Evolutionary conservation across 768 basidiomycete species (phyloP).

Genomic region (Porpolomopsis calyptriformis): DNA sequence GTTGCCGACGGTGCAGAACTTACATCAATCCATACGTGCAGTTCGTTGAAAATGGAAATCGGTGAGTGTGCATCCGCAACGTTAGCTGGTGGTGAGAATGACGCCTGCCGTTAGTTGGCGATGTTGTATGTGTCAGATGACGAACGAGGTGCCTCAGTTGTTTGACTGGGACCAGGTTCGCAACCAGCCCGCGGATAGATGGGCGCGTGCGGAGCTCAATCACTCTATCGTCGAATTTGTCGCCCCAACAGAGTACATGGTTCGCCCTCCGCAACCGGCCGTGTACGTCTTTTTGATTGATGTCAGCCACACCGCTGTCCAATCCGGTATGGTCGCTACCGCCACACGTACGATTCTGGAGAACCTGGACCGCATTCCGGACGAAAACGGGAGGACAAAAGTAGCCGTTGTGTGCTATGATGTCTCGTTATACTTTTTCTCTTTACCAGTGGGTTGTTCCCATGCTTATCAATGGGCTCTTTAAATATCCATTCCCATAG

Average conservation of each 20-base stretch:
- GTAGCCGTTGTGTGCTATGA: slow-evolving; percentile 90
- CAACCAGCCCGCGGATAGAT: slow-evolving; percentile 92
- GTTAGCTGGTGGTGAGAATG: too few species aligned
- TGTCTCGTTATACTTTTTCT: slow-evolving; percentile 92
- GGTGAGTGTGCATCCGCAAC: slow-evolving; percentile 34
- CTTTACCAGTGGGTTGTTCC: slow-evolving; percentile 54
- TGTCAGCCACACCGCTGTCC: slow-evolving; percentile 84
- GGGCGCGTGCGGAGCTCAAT: slow-evolving; percentile 89
- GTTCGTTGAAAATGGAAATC: slow-evolving; percentile 95
- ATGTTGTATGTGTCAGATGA: slow-evolving; percentile 98
- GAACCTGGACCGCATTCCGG: slow-evolving; percentile 88
- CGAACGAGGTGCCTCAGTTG: slow-evolving; percentile 94
- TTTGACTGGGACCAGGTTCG: slow-evolving; percentile 96
- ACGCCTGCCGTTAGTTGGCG: slow-evolving; percentile 72
- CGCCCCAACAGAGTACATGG: slow-evolving; percentile 99
- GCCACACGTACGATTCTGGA: slow-evolving; percentile 95
- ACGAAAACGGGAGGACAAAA: slow-evolving; percentile 88
- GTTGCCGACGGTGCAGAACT: slow-evolving; percentile 89
- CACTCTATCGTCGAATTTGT: slow-evolving; percentile 93
- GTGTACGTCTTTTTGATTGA: slow-evolving; percentile 97
- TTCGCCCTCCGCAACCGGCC: slow-evolving; percentile 93
- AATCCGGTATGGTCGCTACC: slow-evolving; percentile 98
- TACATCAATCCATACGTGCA: slow-evolving; percentile 98
- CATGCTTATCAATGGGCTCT: neutral
- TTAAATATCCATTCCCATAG: slow-evolving; percentile 21